Evolutionary conservation across 768 basidiomycete species (phyloP).

Genomic region (Hemileccinum impolitum): DNA sequence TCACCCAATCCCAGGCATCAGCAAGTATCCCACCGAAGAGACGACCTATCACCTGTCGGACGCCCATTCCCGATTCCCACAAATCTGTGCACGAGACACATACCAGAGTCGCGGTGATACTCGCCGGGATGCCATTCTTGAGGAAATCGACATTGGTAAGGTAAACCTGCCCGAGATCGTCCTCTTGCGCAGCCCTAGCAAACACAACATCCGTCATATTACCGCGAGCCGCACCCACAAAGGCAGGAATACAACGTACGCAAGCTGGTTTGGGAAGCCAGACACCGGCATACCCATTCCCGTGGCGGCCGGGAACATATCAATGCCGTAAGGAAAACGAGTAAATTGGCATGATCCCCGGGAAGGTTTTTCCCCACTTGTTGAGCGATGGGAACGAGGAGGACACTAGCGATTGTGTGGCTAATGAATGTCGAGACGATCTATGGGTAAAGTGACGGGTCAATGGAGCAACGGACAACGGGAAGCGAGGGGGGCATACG

Average conservation of each 20-base stretch:
- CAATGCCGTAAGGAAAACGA: conserved; percentile 90
- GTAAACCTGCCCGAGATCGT: conserved; percentile 90
- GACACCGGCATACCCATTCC: conserved; percentile 99
- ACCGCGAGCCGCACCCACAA: background rate
- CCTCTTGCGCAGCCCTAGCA: conserved; percentile 82
- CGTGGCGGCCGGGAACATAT: conserved; percentile 90
- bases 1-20: conserved; percentile 18
- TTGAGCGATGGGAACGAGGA: conserved; percentile 95
- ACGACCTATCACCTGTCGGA: conserved; percentile 16
- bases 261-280: conserved; percentile 98
- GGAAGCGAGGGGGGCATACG: conserved; percentile 36
- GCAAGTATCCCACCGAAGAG: conserved; percentile 13
- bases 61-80: no score
- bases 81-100: background rate
- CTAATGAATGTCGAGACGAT: conserved; percentile 94
- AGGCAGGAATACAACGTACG: conserved; percentile 49
- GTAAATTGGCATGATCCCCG: conserved; percentile 68
- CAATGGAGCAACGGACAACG: background rate
- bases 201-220: background rate
- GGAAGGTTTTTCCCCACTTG: conserved; percentile 79
- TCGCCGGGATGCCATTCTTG: conserved; percentile 94
- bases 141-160: conserved; percentile 83
- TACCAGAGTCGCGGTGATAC: conserved; percentile 81
- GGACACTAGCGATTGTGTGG: conserved; percentile 93
- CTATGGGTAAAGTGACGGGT: conserved; percentile 32